Conservation (phyloP, 305 asterid species). For the Fraxinus dipetala region DNA sequence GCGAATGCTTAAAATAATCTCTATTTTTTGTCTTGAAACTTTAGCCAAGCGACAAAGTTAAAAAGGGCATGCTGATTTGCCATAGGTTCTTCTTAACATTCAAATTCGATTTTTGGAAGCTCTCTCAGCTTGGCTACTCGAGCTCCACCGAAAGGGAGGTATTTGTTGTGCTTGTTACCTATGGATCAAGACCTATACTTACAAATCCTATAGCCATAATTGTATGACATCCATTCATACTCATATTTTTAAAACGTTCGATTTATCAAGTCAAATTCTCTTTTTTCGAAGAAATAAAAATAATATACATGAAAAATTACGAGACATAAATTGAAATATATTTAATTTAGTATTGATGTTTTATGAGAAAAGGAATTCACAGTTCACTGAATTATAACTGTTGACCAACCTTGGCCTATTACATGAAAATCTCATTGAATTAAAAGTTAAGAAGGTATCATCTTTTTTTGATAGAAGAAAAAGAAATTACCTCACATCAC, state of each 20-base stretch:
- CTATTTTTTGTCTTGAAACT: neutral
- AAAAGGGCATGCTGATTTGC: neutral
- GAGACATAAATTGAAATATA: neutral
- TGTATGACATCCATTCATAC: neutral
- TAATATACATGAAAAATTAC: neutral
- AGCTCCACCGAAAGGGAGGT: neutral
- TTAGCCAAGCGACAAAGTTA: neutral
- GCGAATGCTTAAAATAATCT: neutral
- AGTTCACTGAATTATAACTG: neutral
- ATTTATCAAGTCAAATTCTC: neutral
- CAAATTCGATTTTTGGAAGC: neutral
- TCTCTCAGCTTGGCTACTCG: neutral
- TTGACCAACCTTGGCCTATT: neutral
- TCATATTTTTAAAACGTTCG: neutral
- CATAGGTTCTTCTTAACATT: neutral
- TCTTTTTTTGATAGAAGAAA: neutral
- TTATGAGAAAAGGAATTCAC: neutral
- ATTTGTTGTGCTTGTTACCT: neutral
- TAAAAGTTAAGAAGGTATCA: neutral
- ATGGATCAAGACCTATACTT: neutral
- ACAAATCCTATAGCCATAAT: neutral
- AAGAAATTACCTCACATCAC: neutral
- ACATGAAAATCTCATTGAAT: neutral
- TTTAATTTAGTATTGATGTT: neutral
- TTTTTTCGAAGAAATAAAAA: too few species aligned